phyloP scores from a whole-genome alignment of 257 asterid species.

The Solanum lycopersicoides region DNA sequence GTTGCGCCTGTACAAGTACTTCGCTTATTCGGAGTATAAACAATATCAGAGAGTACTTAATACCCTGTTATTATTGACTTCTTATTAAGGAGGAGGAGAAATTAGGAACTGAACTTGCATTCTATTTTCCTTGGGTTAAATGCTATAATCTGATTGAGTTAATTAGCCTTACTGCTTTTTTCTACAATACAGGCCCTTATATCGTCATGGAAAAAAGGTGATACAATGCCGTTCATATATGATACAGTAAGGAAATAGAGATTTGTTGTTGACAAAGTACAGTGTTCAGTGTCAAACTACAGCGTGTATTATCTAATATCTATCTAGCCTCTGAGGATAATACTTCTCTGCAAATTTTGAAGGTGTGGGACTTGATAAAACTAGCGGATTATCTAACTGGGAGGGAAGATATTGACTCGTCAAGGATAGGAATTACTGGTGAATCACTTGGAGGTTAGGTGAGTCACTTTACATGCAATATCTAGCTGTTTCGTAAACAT shows the following conservation, averaged over 20 bases:
- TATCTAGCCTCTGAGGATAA: background rate
- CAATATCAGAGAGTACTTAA: background rate
- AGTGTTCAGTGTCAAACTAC: background rate
- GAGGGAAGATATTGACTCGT: slow-evolving; percentile 63
- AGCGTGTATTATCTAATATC: background rate
- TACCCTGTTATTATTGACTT: background rate
- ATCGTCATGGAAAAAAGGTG: slow-evolving; percentile 75
- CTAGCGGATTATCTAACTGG: slow-evolving; percentile 3
- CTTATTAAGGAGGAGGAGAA: background rate
- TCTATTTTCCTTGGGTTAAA: background rate
- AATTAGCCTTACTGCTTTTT: background rate
- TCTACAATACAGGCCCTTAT: slow-evolving; percentile 60
- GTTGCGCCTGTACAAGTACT: background rate
- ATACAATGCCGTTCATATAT: slow-evolving; percentile 86
- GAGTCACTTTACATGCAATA: background rate
- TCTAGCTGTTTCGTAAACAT: background rate
- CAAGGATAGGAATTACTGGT: slow-evolving; percentile 84
- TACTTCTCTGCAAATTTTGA: slow-evolving; percentile 1
- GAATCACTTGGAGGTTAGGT: slow-evolving; percentile 97
- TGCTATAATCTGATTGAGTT: background rate
- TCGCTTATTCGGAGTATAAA: background rate
- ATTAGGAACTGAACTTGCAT: background rate
- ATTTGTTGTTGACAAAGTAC: background rate
- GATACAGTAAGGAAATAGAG: slow-evolving; percentile 49
- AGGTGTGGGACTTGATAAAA: slow-evolving; percentile 90